A percentile compares a stretch with the other conserved stretches of the same genome.
phyloP scores from a whole-genome alignment of 371 early-diverging fungal species.

The Mucor saturninus region DNA sequence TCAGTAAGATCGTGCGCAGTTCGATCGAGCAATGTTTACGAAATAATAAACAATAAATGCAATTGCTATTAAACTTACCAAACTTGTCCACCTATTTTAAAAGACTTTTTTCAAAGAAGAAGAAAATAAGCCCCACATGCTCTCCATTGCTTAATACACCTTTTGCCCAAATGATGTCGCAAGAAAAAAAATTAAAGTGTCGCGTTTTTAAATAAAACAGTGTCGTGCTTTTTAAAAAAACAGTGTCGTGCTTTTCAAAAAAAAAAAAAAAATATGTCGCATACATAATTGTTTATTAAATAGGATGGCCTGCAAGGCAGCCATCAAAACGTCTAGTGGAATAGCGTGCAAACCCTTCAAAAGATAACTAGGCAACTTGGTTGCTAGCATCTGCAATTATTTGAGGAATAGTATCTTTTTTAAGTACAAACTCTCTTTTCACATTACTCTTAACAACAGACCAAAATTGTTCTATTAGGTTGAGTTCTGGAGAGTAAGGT shows the following conservation, averaged over 20 bases:
- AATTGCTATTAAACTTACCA: no score
- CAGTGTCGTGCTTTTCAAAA: background rate
- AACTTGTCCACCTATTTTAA: no score
- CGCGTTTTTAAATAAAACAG: no score
- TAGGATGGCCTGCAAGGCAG: slow-evolving; percentile 8
- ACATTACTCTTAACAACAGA: slow-evolving; percentile 14
- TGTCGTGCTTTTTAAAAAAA: background rate
- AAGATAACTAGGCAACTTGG: slow-evolving; percentile 1
- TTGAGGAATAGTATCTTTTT: slow-evolving; percentile 26
- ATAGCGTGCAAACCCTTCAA: no score
- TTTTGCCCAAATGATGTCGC: no score
- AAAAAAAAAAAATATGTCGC: background rate
- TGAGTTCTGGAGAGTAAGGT: slow-evolving; percentile 26
- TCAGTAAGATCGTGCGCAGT: no score
- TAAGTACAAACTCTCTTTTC: slow-evolving; percentile 12
- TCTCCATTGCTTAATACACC: no score
- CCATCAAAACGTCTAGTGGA: slow-evolving; percentile 9
- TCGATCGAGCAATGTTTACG: no score
- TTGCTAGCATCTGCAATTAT: slow-evolving; percentile 22
- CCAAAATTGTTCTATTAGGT: slow-evolving; percentile 28
- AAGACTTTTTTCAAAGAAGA: no score
- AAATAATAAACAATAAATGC: no score
- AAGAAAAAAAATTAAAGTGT: no score
- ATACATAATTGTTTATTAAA: background rate
- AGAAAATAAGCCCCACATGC: no score